Evolutionary conservation across 768 basidiomycete species (phyloP), one percentile per base, ranked within the genome.

Genomic region (Daedaleopsis sinensis): DNA sequence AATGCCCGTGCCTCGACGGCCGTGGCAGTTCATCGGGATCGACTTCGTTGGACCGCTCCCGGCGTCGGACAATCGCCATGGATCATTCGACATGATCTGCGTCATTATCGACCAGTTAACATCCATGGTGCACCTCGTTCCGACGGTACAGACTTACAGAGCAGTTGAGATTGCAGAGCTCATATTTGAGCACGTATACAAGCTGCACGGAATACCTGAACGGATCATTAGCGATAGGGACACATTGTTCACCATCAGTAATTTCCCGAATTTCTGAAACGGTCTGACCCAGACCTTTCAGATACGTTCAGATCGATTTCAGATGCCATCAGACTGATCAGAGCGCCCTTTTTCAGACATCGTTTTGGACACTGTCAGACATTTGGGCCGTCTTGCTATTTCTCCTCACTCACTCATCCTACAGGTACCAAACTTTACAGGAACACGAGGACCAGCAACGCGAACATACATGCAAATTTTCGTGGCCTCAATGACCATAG

Each of bases 141-240:
- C 42, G 8, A 43, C n/a, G 12, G n/a, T 15, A n/a, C 42, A 43
- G 42, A 43, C 42, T 13, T 43, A 43, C 12, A 13, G 42, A 8
- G 42, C 42, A 32, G 15, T 15, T 8, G 15, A 80, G 0, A 55
- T 82, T 0, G 77, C 78, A 0, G 71, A 79, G 35, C 12, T 78
- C 0, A 64, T 79, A 21, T 77, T 78, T 36, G 66, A 68, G 0
- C 35, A 71, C 3, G 67, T 80, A 0, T 79, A 78, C 36, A 75
- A 74, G 11, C 61, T 66, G 0, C 78, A 81, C 57, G 78, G 79
- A 0, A 54, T 81, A 3, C 80, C 78, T 0, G 58, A 65, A 5
- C 15, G 54, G 0, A 79, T 83, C 0, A 67, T 82, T 0, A 77
- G 74, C 15, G 78, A 82, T 53, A 60, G 78, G 0, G 79, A 81